Evolutionary conservation across 371 early-diverging fungal species (phyloP), one percentile per base, ranked within the genome.

Genomic region (Globomyces sp.): DNA sequence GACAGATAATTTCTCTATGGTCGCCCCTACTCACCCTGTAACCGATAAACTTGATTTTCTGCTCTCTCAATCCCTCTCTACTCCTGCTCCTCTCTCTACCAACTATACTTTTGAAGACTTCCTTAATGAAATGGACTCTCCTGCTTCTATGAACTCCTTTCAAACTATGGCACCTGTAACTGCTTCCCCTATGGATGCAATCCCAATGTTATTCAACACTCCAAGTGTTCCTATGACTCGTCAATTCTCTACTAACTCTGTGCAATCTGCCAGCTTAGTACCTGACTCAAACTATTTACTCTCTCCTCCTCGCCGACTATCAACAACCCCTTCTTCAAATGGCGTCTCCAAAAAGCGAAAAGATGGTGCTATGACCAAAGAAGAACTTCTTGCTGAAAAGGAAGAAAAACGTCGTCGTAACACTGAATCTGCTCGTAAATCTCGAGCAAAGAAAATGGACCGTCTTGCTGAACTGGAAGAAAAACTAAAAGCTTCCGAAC

Each of bases 401-500:
- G 61, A 60, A 60, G 61, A 60, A 46, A 60, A 60, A 44, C 39
- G 61, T 42, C 61, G 61, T 46, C 39, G 61, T 37, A 60, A 60
- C 41, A 60, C 61, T 37, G 61, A 60, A 60, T 60, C 61, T 60
- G 61, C 61, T 60, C 61, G 61, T 50, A 4, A 44, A 13, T 60
- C 61, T 60, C 61, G 61, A 42, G 61, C 61, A 24, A 60, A 44
- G 41, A 60, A 60, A 34, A 42, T 60, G 44, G 61, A 60, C 34
- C 36, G 61, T 36, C 10, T 44, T 46, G 11, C 39, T 1, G 61
- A 60, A 49, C 41, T 60, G 46, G 61, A 60, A 60, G 40, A n/a
- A 36, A 36, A 39, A 39, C 39, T 55, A 40, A 40, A 36, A 2
- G 55, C 36, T 36, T 55, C 55, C 40, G 55, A 55, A 55, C 5